These are phyloP conservation scores for Plasmopara muralis DNA, from an alignment of 352 stramenopile genomes.

Conservation along the genomic window DNA sequence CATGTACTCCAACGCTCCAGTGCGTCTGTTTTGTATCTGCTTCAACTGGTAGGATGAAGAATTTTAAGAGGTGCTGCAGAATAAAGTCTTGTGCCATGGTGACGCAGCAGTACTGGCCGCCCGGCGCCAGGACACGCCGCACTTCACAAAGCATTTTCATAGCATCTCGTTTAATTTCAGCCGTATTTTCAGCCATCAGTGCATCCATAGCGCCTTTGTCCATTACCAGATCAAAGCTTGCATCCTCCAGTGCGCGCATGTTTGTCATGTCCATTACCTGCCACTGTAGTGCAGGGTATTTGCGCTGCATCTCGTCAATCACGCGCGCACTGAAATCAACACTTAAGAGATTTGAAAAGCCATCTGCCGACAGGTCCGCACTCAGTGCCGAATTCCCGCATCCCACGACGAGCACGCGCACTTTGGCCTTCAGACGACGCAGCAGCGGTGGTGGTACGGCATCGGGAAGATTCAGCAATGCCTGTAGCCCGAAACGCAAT, in stretches of 20 bases:
- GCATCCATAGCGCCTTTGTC: slow-evolving; percentile 81
- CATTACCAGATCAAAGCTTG: slow-evolving; percentile 64
- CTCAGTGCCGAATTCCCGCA: slow-evolving; percentile 77
- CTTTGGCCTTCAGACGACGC: slow-evolving; percentile 28
- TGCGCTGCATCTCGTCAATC: slow-evolving; percentile 72
- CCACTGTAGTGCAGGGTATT: slow-evolving; percentile 52
- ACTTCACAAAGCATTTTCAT: slow-evolving; percentile 68
- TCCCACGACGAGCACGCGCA: slow-evolving; percentile 63
- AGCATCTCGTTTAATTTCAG: slow-evolving; percentile 35
- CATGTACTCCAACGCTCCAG: slow-evolving; percentile 34
- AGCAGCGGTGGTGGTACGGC: slow-evolving; percentile 22
- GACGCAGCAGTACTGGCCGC: slow-evolving; percentile 65
- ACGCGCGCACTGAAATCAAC: slow-evolving; percentile 72
- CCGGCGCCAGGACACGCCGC: slow-evolving; percentile 43
- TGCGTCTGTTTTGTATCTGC: slow-evolving; percentile 3
- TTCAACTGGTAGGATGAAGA: slow-evolving; percentile 26
- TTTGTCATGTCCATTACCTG: slow-evolving; percentile 77
- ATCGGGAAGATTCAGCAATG: slow-evolving; percentile 23
- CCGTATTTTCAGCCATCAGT: slow-evolving; percentile 48
- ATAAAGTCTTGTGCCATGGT: slow-evolving; percentile 81
- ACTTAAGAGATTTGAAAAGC: slow-evolving; percentile 49
- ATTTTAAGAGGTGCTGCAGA: slow-evolving; percentile 45
- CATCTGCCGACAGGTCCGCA: slow-evolving; percentile 45
- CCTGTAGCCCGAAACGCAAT: slow-evolving; percentile 31
- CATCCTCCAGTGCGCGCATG: slow-evolving; percentile 36